A percentile compares a stretch with the other conserved stretches of the same genome.
These are phyloP conservation scores for Trichodelitschia bisporula DNA, from an alignment of 495 filamentous ascomycete species.

Conservation along the genomic window DNA sequence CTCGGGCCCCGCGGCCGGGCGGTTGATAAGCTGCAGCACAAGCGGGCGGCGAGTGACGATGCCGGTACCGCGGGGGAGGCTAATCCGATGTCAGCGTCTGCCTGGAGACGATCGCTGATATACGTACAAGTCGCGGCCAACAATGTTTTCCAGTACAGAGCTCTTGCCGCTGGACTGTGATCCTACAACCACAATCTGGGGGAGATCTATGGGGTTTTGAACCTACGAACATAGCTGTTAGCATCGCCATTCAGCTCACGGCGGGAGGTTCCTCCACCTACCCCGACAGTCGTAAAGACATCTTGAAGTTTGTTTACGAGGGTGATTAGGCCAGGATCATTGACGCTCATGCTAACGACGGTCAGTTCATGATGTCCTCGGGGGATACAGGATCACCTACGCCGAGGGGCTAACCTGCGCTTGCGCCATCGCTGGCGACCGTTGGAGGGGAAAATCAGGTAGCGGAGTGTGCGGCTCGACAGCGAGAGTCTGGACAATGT, in stretches of 20 bases:
- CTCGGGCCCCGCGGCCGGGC: conserved; percentile 29
- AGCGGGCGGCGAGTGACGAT: conserved; percentile 94
- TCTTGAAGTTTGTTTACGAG: conserved; percentile 98
- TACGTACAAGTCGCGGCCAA: conserved; percentile 90
- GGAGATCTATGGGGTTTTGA: conserved; percentile 96
- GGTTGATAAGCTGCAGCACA: conserved; percentile 95
- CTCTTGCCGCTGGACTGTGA: conserved; percentile 99
- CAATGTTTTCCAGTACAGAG: conserved; percentile 98
- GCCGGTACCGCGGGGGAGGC: conserved; percentile 88
- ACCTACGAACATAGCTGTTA: conserved; percentile 24
- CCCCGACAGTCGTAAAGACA: conserved; percentile 96
- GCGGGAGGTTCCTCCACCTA: conserved; percentile 24
- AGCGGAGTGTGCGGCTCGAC: too few relatives aligned
- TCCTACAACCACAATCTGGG: conserved; percentile 95
- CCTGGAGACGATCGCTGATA: conserved; percentile 2
- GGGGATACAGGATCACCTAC: conserved; percentile 9
- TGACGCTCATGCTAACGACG: conserved; percentile 42
- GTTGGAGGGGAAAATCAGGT: too few relatives aligned
- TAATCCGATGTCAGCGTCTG: conserved; percentile 17
- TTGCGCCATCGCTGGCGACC: conserved; percentile 16
- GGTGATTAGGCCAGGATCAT: conserved; percentile 61
- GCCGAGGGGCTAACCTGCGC: conserved; percentile 16
- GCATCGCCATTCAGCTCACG: conserved; percentile 1
- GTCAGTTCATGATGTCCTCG: conserved; percentile 2
- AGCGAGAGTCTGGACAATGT: too few relatives aligned